Percentiles rank a stretch among this genome's conserved stretches.
These are phyloP conservation scores for Agarophyton chilense DNA, from an alignment of 23 red algal species.

Conservation along the genomic window DNA sequence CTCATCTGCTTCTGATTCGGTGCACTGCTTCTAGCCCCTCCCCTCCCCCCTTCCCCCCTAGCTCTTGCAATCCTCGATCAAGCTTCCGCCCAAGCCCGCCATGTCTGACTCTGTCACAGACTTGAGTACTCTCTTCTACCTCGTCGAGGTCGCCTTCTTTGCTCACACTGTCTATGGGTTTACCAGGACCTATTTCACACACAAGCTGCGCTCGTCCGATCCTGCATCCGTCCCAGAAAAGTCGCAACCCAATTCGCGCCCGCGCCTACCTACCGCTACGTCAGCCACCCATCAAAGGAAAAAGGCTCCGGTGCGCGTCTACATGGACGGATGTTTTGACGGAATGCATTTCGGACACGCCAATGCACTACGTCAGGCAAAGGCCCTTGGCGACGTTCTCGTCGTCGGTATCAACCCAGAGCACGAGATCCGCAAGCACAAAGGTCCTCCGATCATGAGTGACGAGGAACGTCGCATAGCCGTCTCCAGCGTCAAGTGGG, in stretches of 20 bases:
- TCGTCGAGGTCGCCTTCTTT: constrained; percentile 41
- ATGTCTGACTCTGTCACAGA: constrained; percentile 51
- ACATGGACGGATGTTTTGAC: constrained; percentile 99
- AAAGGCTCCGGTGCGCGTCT: constrained; percentile 77
- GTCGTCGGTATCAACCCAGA: constrained; percentile 91
- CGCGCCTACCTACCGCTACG: neutral
- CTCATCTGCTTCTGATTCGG: neutral
- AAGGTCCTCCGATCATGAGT: constrained; percentile 97
- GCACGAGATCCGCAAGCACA: constrained; percentile 87
- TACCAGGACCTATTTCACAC: constrained; percentile 32
- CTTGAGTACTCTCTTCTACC: constrained; percentile 32
- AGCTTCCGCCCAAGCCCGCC: neutral
- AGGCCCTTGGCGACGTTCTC: constrained; percentile 89
- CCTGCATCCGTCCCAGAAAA: neutral
- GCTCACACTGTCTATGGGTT: constrained; percentile 54
- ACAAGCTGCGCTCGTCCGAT: constrained; percentile 30
- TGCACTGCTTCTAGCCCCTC: neutral
- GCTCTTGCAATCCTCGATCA: neutral
- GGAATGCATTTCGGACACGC: constrained; percentile 99
- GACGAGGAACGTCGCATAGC: constrained; percentile 87
- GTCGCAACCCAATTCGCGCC: neutral
- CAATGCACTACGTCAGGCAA: constrained; percentile 94
- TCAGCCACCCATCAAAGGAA: constrained; percentile 1
- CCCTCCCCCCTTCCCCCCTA: neutral
- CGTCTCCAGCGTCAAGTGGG: constrained; percentile 97